A percentile compares a stretch with the other conserved stretches of the same genome.
These are phyloP conservation scores for Salix koriyanagi DNA, from an alignment of 345 rosid species.

Conservation along the genomic window DNA sequence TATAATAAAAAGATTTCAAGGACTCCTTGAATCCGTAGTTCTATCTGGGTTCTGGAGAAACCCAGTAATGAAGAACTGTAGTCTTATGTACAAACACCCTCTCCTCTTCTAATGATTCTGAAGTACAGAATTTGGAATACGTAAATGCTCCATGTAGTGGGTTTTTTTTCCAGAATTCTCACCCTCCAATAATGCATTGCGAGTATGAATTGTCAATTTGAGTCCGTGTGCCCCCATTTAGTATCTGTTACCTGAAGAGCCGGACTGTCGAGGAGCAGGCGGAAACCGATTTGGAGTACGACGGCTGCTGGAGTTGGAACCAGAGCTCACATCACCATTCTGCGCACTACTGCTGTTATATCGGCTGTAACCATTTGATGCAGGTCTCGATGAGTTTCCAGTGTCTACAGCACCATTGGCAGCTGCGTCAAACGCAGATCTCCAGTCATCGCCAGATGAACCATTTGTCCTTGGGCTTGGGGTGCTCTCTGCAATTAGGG, in stretches of 20 bases:
- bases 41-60: constrained; percentile 5
- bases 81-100: constrained; percentile 16
- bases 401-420: constrained; percentile 52
- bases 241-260: constrained; percentile 18
- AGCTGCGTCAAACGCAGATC: constrained; percentile 86
- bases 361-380: constrained; percentile 43
- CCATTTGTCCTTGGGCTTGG: constrained; percentile 48
- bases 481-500: constrained; percentile 61
- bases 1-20: constrained; percentile 27
- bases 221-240: neutral
- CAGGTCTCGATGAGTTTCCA: constrained; percentile 31
- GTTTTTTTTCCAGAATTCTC: neutral
- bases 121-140: neutral
- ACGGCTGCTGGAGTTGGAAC: constrained; percentile 45
- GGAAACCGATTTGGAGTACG: constrained; percentile 76
- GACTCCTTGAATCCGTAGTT: constrained; percentile 19
- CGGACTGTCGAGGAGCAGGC: constrained; percentile 71
- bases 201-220: constrained; percentile 10
- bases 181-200: constrained; percentile 10
- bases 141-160: constrained; percentile 7
- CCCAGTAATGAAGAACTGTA: constrained; percentile 11
- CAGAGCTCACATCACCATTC: constrained; percentile 57
- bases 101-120: constrained; percentile 2
- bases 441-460: constrained; percentile 83
- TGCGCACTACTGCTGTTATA: constrained; percentile 35